Base-by-base conservation (phyloP, 2,329 filamentous ascomycete species). In the Hymenoscyphus albidus region DNA sequence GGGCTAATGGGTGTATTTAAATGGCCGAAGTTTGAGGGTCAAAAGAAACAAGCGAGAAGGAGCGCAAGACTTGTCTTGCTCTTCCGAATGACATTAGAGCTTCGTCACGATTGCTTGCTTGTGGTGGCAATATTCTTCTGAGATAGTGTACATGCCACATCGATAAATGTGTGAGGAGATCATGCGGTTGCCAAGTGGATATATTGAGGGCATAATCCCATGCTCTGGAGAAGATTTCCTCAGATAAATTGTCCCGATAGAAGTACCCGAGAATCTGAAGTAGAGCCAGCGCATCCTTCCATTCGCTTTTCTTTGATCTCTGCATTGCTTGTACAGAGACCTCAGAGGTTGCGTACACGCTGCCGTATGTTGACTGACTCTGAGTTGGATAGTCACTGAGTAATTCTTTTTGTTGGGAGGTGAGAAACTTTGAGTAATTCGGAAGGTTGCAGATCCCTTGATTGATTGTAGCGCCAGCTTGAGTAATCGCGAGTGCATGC, bases 401-500 rank as follows among this genome's bases (percentile, higher is more conserved):
- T n/a, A n/a, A n/a, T n/a, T n/a, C n/a, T n/a, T n/a, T n/a, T n/a
- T n/a, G n/a, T n/a, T n/a, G n/a, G n/a, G n/a, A n/a, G n/a, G n/a
- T n/a, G n/a, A n/a, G n/a, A n/a, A n/a, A n/a, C n/a, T n/a, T n/a
- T n/a, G n/a, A n/a, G n/a, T n/a, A n/a, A n/a, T n/a, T n/a, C n/a
- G n/a, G n/a, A n/a, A n/a, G n/a, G n/a, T n/a, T n/a, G n/a, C n/a
- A n/a, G n/a, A n/a, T n/a, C n/a, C 65, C 63, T 38, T 69, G 18
- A 1, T 16, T 48, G 54, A 72, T 64, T n/a, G 69, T 69, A 16
- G 69, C 66, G 10, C 70, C 69, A 40, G 75, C 75, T 55, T 76
- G 72, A 16, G 70, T 73, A 32, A 76, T 59, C 5, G 73, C 71
- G 60, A 76, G 70, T 2, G 73, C 69, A 16, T 75, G 68, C 54